Percentiles rank a stretch among this genome's conserved stretches.
These are phyloP conservation scores for Neofusicoccum umdonicola DNA, from an alignment of 2,329 filamentous ascomycete genomes.

Conservation along the genomic window DNA sequence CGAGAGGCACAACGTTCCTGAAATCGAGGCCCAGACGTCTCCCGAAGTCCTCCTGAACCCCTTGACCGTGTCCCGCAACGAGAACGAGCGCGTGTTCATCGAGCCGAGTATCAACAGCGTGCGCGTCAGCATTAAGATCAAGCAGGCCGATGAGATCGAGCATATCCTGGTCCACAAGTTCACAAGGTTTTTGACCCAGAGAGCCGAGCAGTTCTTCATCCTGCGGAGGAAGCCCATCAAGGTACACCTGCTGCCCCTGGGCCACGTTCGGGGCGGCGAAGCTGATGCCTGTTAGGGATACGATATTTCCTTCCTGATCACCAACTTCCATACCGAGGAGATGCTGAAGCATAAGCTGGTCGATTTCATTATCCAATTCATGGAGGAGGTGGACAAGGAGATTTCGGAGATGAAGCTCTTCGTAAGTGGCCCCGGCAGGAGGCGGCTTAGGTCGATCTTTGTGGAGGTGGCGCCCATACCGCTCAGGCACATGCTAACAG, in stretches of 20 bases:
- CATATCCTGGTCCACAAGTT: conserved; percentile 98
- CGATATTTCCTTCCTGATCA: conserved; percentile 97
- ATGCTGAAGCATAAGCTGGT: conserved; percentile 99
- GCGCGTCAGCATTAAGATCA: conserved; percentile 96
- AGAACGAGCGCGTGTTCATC: conserved; percentile 94
- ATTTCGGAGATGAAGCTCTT: conserved; percentile 99
- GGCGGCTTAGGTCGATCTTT: not conserved
- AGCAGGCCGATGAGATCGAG: conserved; percentile 99
- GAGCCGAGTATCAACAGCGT: conserved; percentile 97
- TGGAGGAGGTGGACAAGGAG: conserved; percentile 99
- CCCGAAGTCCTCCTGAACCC: conserved; percentile 93
- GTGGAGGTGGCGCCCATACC: not conserved
- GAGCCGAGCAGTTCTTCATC: conserved; percentile 96
- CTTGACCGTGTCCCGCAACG: conserved; percentile 86
- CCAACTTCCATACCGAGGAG: conserved; percentile 97
- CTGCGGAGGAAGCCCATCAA: conserved; percentile 92
- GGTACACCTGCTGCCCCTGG: conserved; percentile 49
- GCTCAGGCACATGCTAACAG: not conserved
- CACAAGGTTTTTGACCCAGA: conserved; percentile 90
- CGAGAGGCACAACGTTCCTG: conserved; percentile 96
- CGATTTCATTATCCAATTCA: conserved; percentile 98
- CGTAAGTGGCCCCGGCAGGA: conserved; percentile 56
- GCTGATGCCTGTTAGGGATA: conserved; percentile 64
- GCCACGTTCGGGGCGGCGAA: conserved; percentile 18
- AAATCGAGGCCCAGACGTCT: conserved; percentile 89